These are phyloP conservation scores for Exophiala oligosperma DNA, from an alignment of 2,329 filamentous ascomycete genomes.

Conservation along the genomic window DNA sequence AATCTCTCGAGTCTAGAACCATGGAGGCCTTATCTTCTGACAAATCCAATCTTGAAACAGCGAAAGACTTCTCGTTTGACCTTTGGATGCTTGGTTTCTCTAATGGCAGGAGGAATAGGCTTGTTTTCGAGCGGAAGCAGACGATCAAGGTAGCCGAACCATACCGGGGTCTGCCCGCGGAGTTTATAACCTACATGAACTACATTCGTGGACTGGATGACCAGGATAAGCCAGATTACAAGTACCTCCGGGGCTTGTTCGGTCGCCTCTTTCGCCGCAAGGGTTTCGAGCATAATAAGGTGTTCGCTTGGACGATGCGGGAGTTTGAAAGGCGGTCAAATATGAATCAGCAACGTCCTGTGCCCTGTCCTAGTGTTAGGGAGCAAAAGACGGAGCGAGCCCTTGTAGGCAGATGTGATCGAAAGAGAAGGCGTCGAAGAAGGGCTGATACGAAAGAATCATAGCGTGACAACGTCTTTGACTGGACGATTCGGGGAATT, in stretches of 20 bases:
- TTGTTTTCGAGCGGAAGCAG: slow-evolving; percentile 28
- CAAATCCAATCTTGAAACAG: too few relatives aligned
- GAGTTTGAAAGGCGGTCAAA: background rate
- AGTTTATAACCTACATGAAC: slow-evolving; percentile 27
- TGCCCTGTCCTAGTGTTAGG: too few relatives aligned
- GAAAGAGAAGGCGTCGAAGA: too few relatives aligned
- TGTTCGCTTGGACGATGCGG: slow-evolving; percentile 27
- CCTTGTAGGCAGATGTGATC: too few relatives aligned
- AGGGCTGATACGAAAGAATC: too few relatives aligned
- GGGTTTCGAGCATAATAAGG: slow-evolving; percentile 27
- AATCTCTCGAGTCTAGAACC: too few relatives aligned
- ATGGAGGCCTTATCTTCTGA: too few relatives aligned
- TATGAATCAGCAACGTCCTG: background rate
- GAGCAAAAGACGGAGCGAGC: too few relatives aligned
- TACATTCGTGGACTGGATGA: slow-evolving; percentile 20
- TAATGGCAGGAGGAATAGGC: slow-evolving; percentile 6
- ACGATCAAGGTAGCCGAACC: slow-evolving; percentile 26
- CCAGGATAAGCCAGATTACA: slow-evolving; percentile 27
- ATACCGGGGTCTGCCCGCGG: slow-evolving; percentile 26
- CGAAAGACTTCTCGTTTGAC: too few relatives aligned
- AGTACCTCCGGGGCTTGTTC: slow-evolving; percentile 26
- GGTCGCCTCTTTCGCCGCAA: slow-evolving; percentile 23
- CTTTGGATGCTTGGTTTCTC: too few relatives aligned
- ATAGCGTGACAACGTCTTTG: background rate
- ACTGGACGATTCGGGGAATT: background rate